Evolutionary conservation across 2,329 filamentous ascomycete genomes (phyloP).

Genomic region (Penicillium decumbens): DNA sequence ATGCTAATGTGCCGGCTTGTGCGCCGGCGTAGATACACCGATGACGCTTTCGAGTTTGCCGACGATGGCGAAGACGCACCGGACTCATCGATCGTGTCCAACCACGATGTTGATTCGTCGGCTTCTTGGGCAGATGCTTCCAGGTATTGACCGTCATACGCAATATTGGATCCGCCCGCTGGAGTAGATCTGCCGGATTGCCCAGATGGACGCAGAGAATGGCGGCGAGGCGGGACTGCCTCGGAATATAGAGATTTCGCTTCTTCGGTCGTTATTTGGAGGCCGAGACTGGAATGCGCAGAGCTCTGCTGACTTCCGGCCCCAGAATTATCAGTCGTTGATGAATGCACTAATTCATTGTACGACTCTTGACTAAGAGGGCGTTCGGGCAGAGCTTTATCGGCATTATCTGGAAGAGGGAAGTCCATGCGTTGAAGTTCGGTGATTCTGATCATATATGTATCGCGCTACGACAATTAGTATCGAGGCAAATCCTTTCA

Average conservation of each 20-base stretch:
- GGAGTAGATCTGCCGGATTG: conserved; percentile 12
- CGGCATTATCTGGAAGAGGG: conserved; percentile 48
- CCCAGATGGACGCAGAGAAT: conserved; percentile 37
- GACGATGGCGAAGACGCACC: conserved; percentile 75
- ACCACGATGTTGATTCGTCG: conserved; percentile 82
- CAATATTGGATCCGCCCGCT: conserved; percentile 4
- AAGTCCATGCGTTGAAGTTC: conserved; percentile 70
- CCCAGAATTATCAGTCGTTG: conserved; percentile 29
- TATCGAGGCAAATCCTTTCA: neutral
- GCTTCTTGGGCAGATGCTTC: conserved; percentile 44
- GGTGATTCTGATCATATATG: conserved; percentile 83
- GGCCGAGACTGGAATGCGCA: conserved; percentile 48
- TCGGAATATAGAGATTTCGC: conserved; percentile 24
- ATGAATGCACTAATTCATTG: conserved; percentile 40
- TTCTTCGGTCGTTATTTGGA: conserved; percentile 23
- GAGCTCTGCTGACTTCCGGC: conserved; percentile 35
- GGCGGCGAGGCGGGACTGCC: conserved; percentile 35
- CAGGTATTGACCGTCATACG: conserved; percentile 12
- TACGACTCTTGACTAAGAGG: conserved; percentile 57
- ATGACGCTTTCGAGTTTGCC: conserved; percentile 73
- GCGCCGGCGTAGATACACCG: conserved; percentile 62
- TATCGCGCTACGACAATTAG: conserved; percentile 60
- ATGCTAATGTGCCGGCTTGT: conserved; percentile 65
- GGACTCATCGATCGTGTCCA: conserved; percentile 92
- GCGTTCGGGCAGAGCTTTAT: conserved; percentile 72